These are phyloP conservation scores for Xylariaceae sp. DNA, from an alignment of 2,329 filamentous ascomycete genomes.

Conservation along the genomic window DNA sequence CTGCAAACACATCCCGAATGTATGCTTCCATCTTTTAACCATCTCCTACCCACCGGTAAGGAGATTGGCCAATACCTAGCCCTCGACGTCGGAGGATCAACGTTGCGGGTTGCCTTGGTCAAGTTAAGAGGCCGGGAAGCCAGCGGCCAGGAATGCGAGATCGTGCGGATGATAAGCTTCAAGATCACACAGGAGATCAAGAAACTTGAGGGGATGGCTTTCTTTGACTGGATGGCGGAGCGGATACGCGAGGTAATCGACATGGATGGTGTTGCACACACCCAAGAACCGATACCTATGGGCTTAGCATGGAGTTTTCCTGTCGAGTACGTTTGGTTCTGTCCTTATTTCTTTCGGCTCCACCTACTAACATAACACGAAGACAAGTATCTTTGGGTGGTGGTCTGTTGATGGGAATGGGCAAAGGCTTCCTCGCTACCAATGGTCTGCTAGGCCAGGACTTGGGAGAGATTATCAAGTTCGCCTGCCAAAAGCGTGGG, in stretches of 20 bases:
- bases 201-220: constrained; percentile 61
- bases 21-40: constrained; percentile 72
- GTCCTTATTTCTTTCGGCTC: background rate
- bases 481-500: constrained; percentile 56
- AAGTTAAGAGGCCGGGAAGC: constrained; percentile 57
- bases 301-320: constrained; percentile 74
- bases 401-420: constrained; percentile 66
- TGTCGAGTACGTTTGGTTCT: constrained; percentile 61
- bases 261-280: constrained; percentile 46
- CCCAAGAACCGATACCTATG: constrained; percentile 57
- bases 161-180: constrained; percentile 61
- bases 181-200: constrained; percentile 63
- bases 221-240: constrained; percentile 73
- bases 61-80: constrained; percentile 66
- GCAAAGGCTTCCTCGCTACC: constrained; percentile 68
- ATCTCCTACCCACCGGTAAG: constrained; percentile 64
- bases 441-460: constrained; percentile 64
- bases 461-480: constrained; percentile 62
- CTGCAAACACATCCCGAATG: constrained; percentile 59
- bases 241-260: constrained; percentile 63
- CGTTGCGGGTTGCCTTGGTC: constrained; percentile 68
- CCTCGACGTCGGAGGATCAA: constrained; percentile 73
- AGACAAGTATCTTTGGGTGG: constrained; percentile 69
- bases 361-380: constrained; percentile 34
- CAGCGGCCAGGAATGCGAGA: constrained; percentile 52